These are phyloP conservation scores for Flaveria bidentis DNA, from an alignment of 129 eudicot genomes.

Conservation along the genomic window DNA sequence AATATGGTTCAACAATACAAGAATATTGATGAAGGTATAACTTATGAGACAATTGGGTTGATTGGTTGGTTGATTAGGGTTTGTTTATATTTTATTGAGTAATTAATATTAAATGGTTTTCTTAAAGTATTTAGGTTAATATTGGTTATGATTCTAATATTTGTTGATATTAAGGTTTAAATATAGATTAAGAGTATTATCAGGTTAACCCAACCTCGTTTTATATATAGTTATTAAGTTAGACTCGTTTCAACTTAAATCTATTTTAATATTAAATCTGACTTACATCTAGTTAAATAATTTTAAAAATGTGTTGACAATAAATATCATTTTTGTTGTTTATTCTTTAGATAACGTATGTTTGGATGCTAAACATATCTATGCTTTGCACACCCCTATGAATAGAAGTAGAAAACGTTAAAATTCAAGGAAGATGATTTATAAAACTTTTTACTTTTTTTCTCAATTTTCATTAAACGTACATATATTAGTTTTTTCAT, in stretches of 20 bases:
- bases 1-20: constrained; percentile 28
- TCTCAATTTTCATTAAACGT: too few species aligned
- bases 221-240: neutral
- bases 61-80: neutral
- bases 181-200: neutral
- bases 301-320: too few species aligned
- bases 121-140: too few species aligned
- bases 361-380: too few species aligned
- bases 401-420: too few species aligned
- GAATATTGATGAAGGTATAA: constrained; percentile 36
- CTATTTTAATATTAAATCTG: neutral
- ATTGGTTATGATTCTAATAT: neutral
- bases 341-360: too few species aligned
- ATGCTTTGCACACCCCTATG: too few species aligned
- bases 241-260: neutral
- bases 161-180: neutral
- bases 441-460: too few species aligned
- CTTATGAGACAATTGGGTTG: neutral
- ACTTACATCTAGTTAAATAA: too few species aligned
- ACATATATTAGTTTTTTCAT: too few species aligned
- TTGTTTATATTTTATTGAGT: neutral
- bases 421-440: too few species aligned
- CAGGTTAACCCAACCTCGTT: neutral
- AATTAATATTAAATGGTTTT: neutral
- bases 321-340: too few species aligned